phyloP scores from a whole-genome alignment of 1,139 yeast genomes.

The Magnusiomyces tetraspermus region DNA sequence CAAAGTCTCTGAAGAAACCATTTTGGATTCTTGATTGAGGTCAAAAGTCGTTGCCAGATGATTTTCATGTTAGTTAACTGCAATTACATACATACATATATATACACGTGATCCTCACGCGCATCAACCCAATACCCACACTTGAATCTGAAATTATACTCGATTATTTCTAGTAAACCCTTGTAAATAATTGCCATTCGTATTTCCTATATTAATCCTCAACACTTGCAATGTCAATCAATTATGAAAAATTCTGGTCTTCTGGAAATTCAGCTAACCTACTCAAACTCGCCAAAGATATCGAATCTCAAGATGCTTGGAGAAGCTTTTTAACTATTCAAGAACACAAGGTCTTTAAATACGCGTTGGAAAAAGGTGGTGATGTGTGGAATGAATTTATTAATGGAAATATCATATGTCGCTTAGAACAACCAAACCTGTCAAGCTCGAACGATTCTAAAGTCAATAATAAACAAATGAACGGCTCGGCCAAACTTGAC shows the following conservation, averaged over 20 bases:
- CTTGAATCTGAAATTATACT: too few relatives aligned
- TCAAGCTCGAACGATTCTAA: constrained; percentile 1
- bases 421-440: constrained; percentile 11
- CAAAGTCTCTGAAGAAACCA: too few relatives aligned
- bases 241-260: constrained; percentile 27
- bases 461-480: background rate
- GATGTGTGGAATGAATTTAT: constrained; percentile 31
- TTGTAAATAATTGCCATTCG: background rate
- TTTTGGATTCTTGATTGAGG: too few relatives aligned
- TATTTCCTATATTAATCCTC: background rate
- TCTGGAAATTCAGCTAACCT: constrained; percentile 30
- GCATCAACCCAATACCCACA: too few relatives aligned
- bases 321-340: constrained; percentile 31
- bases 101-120: too few relatives aligned
- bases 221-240: constrained; percentile 9
- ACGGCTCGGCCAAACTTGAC: background rate
- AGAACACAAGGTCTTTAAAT: constrained; percentile 33
- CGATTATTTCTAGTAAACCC: background rate
- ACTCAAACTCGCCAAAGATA: constrained; percentile 31
- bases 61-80: too few relatives aligned
- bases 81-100: too few relatives aligned
- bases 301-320: constrained; percentile 34
- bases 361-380: constrained; percentile 28
- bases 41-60: too few relatives aligned
- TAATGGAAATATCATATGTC: constrained; percentile 28